Conservation (phyloP, 345 rosid species). For the Aegle marmelos region DNA sequence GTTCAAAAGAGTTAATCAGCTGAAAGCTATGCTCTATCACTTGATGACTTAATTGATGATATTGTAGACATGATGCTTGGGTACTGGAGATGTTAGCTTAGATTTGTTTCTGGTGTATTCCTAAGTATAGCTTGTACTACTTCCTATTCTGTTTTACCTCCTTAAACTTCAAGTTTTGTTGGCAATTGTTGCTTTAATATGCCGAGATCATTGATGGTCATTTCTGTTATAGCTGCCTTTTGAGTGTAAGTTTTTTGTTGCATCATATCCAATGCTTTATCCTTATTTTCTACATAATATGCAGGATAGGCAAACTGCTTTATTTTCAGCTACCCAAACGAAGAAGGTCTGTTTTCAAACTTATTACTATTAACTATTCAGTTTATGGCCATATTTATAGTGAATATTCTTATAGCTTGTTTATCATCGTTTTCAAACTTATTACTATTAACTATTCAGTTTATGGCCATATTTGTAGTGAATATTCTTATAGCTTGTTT, state of each 20-base stretch:
- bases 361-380: neutral
- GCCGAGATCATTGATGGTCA: neutral
- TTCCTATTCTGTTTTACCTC: neutral
- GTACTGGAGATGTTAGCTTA: neutral
- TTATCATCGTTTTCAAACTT: constrained; percentile 10
- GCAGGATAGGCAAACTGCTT: constrained; percentile 95
- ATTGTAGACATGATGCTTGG: neutral
- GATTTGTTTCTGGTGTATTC: neutral
- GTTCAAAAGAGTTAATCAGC: neutral
- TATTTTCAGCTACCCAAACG: constrained; percentile 97
- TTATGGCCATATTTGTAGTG: neutral
- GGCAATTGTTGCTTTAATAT: neutral
- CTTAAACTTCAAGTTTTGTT: neutral
- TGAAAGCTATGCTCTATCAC: neutral
- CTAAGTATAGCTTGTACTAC: neutral
- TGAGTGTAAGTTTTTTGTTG: neutral
- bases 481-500: neutral
- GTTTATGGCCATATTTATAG: neutral
- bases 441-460: neutral
- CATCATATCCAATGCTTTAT: neutral
- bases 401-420: neutral
- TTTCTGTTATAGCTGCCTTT: neutral
- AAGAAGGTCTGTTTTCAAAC: constrained; percentile 55
- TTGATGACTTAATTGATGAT: neutral
- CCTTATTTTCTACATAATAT: constrained; percentile 26